Conservation (phyloP, 495 filamentous ascomycete genomes). For the Neurospora tetrasperma region DNA sequence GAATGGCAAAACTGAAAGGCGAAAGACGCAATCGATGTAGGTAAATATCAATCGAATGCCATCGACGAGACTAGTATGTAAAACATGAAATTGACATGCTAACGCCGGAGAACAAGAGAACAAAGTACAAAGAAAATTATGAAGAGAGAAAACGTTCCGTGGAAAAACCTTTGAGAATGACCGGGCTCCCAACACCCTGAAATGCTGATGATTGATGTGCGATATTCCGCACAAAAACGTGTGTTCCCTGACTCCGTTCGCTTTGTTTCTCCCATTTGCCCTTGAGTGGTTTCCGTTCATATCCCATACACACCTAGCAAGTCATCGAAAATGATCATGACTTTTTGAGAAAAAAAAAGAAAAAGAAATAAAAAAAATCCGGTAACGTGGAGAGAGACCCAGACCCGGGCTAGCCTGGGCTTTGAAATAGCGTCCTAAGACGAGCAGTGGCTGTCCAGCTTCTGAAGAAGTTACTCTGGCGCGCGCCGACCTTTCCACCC, state of each 20-base stretch:
- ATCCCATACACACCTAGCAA: background rate
- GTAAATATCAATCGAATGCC: background rate
- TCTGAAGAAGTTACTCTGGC: background rate
- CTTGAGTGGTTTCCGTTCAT: background rate
- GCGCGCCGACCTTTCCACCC: background rate
- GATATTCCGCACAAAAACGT: background rate
- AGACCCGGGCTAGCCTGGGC: background rate
- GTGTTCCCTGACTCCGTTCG: background rate
- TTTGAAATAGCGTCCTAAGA: background rate
- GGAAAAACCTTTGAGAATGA: background rate
- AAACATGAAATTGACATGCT: background rate
- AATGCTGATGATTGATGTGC: background rate
- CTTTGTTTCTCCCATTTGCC: background rate
- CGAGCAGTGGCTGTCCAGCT: background rate
- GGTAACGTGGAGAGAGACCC: background rate
- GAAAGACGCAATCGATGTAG: background rate
- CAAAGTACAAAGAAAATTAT: constrained; percentile 4
- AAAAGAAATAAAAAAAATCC: background rate
- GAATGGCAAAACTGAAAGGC: background rate
- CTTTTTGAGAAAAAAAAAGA: background rate
- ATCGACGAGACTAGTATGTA: background rate
- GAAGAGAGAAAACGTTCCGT: background rate
- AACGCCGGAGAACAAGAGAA: background rate
- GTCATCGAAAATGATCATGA: background rate
- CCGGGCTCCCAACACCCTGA: background rate